A percentile compares a stretch with the other conserved stretches of the same genome.
Conservation (phyloP, 192 early-diverging fungal species). For the Coemansia asiatica region DNA sequence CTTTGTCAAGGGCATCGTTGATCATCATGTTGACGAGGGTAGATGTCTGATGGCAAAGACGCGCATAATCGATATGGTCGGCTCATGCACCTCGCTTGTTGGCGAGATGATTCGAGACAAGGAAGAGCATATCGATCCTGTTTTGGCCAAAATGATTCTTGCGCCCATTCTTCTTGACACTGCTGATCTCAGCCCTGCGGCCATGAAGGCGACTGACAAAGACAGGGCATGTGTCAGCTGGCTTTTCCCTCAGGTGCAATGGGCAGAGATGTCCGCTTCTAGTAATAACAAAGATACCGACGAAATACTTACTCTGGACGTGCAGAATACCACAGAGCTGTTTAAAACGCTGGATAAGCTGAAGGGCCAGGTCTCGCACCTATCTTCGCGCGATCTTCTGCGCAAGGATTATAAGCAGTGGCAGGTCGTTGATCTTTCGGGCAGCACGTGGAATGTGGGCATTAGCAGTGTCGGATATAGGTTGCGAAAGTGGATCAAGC, state of each 20-base stretch:
- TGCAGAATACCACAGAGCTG: slow-evolving; percentile 15
- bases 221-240: slow-evolving; percentile 26
- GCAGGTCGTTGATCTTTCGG: slow-evolving; percentile 17
- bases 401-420: slow-evolving; percentile 59
- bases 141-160: slow-evolving; percentile 35
- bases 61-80: slow-evolving; percentile 35
- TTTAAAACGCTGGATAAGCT: slow-evolving; percentile 36
- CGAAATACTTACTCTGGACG: slow-evolving; percentile 12
- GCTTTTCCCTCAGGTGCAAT: slow-evolving; percentile 32
- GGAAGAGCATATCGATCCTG: slow-evolving; percentile 6
- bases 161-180: slow-evolving; percentile 45
- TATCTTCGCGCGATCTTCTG: slow-evolving; percentile 35
- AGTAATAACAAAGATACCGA: background rate
- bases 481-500: slow-evolving; percentile 49
- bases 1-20: slow-evolving; percentile 45
- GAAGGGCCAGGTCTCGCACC: slow-evolving; percentile 37
- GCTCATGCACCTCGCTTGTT: slow-evolving; percentile 42
- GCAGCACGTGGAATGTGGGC: slow-evolving; percentile 27
- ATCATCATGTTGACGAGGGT: slow-evolving; percentile 52
- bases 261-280: background rate
- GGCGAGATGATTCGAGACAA: slow-evolving; percentile 11
- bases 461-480: slow-evolving; percentile 49
- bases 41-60: slow-evolving; percentile 14
- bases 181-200: slow-evolving; percentile 21
- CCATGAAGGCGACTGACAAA: slow-evolving; percentile 23